Conservation (phyloP, 2,329 filamentous ascomycete genomes). For the Colletotrichum abscissum region DNA sequence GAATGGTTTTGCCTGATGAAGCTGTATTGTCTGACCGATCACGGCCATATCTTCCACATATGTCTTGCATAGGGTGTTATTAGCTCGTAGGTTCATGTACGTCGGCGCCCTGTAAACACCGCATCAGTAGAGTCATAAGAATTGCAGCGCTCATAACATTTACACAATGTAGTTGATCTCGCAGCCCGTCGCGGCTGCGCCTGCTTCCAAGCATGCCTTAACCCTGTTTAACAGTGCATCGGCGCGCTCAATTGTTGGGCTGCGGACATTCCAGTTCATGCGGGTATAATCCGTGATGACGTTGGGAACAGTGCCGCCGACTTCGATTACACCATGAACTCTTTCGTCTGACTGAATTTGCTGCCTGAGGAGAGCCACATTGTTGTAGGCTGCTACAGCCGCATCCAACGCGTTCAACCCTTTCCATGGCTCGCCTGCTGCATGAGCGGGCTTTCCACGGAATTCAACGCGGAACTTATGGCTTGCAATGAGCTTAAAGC, state of each 20-base stretch:
- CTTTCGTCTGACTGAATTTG: conserved; percentile 50
- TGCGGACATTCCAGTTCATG: conserved; percentile 53
- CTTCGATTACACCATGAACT: conserved; percentile 50
- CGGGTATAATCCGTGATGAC: conserved; percentile 52
- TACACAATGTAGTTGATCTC: conserved; percentile 48
- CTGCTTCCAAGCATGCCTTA: conserved; percentile 50
- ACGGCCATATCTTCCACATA: conserved; percentile 57
- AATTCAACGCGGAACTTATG: conserved; percentile 48
- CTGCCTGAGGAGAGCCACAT: conserved; percentile 50
- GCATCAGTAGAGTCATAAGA: not conserved
- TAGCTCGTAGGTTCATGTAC: conserved; percentile 59
- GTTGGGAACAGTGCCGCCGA: conserved; percentile 51
- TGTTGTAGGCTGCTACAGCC: conserved; percentile 47
- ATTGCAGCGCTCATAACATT: conserved; percentile 22
- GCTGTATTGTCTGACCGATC: conserved; percentile 49
- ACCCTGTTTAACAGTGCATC: conserved; percentile 45
- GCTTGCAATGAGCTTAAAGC: conserved; percentile 45
- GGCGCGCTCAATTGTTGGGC: conserved; percentile 44
- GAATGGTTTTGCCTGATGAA: conserved; percentile 49
- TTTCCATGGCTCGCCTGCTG: conserved; percentile 49
- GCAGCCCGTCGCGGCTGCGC: conserved; percentile 48
- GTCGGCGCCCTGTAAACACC: conserved; percentile 42
- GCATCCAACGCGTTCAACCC: conserved; percentile 53
- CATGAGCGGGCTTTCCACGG: conserved; percentile 47
- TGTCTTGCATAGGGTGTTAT: conserved; percentile 54